phyloP scores from a whole-genome alignment of 768 basidiomycete genomes.

The Hysterangium stoloniferum region DNA sequence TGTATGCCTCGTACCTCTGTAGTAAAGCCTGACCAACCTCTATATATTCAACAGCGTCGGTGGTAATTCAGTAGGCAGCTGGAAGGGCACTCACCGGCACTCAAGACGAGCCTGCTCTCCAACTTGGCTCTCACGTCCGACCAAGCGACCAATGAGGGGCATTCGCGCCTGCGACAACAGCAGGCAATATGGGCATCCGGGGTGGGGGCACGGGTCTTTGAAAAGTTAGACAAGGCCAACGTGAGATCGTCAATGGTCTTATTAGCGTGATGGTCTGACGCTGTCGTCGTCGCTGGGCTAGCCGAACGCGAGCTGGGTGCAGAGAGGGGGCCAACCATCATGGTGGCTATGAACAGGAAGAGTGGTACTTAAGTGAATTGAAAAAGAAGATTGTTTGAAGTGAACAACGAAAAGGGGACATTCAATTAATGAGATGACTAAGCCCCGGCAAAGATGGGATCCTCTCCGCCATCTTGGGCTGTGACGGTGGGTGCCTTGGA shows the following conservation, averaged over 20 bases:
- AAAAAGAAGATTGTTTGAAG: too few relatives aligned
- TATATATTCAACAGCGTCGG: constrained; percentile 23
- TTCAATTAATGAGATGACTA: too few relatives aligned
- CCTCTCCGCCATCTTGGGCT: too few relatives aligned
- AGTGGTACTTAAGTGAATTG: too few relatives aligned
- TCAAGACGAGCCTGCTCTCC: constrained; percentile 71
- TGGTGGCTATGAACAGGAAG: too few relatives aligned
- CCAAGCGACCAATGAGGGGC: constrained; percentile 60
- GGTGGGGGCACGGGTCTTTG: constrained; percentile 49
- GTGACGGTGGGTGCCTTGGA: too few relatives aligned
- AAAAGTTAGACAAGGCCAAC: constrained; percentile 60
- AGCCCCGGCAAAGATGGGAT: too few relatives aligned
- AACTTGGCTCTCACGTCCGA: constrained; percentile 56
- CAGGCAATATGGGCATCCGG: constrained; percentile 59
- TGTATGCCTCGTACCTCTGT: constrained; percentile 80
- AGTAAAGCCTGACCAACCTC: constrained; percentile 89
- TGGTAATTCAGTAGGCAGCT: constrained; percentile 1
- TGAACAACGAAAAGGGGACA: too few relatives aligned
- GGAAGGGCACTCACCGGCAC: constrained; percentile 59
- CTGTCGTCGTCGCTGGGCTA: constrained; percentile 2
- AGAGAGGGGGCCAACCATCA: constrained; percentile 2
- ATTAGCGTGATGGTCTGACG: constrained; percentile 32
- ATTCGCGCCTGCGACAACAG: constrained; percentile 60
- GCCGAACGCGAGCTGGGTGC: neutral
- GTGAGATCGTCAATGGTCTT: constrained; percentile 77